Evolutionary conservation across 1,139 yeast genomes (phyloP), one percentile per base, ranked within the genome.

Genomic region (Candida tropicalis): DNA sequence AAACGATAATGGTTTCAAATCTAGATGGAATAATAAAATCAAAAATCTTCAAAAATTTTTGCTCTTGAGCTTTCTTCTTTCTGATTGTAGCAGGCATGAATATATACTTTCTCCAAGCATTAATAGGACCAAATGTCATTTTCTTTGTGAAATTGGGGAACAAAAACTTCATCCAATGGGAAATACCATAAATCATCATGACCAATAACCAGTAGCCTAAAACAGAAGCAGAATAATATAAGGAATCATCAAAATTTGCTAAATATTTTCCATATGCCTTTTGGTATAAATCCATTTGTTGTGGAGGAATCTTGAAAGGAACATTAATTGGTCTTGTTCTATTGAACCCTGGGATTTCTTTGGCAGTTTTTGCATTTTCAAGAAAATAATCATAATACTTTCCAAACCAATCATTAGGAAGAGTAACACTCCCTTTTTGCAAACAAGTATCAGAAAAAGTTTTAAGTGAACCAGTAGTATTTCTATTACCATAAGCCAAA

Each of bases 201-300:
- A 81, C 62, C 3, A 72, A 42, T 1, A 65, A 70, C 82, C 84
- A 79, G 52, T 68, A 79, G 0, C 76, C 79, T 24, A 79, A 50
- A 22, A 70, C 43, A 2, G 73, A 82, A 17, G 70, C 59, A 9
- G 85, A 84, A 51, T 74, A 69, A 47, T 62, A 75, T 42, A 74
- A 62, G 3, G 82, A 68, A 41, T 62, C 57, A 41, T 63, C 59
- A 47, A 64, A 70, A 46, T 68, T 68, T 4, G 69, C 71, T 29
- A 65, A 54, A 45, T 63, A 70, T 32, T 54, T 55, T 10, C 50
- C 51, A 45, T 69, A 68, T 1, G 65, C 52, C 2, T 44, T 50
- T 20, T 44, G 33, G 42, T 57, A 64, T 8, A 54, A 27, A 1
- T 36, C 12, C 15, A 56, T 44, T 2, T 23, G 37, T 1, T 53